Base-by-base conservation (phyloP, 31 red algal species). In the Bonnemaisonia californica region DNA sequence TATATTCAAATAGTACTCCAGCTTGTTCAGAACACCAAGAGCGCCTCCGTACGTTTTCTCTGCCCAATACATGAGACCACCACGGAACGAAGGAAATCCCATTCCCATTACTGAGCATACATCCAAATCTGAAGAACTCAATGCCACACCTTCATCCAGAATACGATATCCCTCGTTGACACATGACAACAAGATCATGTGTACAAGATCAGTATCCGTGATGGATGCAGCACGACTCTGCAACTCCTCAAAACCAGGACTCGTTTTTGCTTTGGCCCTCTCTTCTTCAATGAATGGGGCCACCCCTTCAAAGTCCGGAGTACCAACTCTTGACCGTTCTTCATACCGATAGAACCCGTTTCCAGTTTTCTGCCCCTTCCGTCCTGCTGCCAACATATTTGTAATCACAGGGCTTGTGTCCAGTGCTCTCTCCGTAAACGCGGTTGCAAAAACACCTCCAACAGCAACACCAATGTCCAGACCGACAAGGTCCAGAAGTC, bases 41-140 rank as follows among this genome's bases (percentile, higher is more conserved):
- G 95, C 71, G 19, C 91, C 89, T 16, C 95, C 95, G 48, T 74
- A 81, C 28, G 66, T 67, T 5, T 85, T 69, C 28, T 86, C 45
- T n/a, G 97, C 97, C 93, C 93, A 99, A 55, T 87, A 84, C 87
- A 99, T 90, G 3, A 96, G 72, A 1, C 97, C 97, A 32, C 97
- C 97, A 16, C 77, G 87, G 45, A 85, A 94, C 0, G 89, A 63
- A 45, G 97, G 97, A 72, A 99, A 99, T 21, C 79, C 94, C 89
- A 93, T 93, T 16, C 97, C 97, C 63, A 93, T 68, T 33, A 95
- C 63, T 13, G 91, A 94, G 8, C 83, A 81, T 0, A 96, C 70
- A 83, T 99, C 97, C 51, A 99, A 47, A 59, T 99, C 97, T 40
- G 59, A 29, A 3, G 90, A 24, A 21, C 55, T 45, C 7, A 84